A percentile compares a stretch with the other conserved stretches of the same genome.
Conservation (phyloP, 331 rosid species). For the Pyrus hybrid region DNA sequence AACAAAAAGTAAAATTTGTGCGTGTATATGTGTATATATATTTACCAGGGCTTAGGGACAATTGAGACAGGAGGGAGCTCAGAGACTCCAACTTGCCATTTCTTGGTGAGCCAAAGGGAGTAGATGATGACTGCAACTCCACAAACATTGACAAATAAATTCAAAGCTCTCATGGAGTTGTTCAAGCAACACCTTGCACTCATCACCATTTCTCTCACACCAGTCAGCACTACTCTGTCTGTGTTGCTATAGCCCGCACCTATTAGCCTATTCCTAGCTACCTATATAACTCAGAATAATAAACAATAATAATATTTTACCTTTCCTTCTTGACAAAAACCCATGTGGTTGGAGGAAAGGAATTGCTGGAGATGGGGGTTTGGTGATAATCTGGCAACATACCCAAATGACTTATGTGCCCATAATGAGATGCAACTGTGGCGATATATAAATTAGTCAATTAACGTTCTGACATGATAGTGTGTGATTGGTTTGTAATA, state of each 20-base stretch:
- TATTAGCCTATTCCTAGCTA: neutral
- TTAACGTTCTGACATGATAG: neutral
- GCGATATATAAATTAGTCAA: too few species aligned
- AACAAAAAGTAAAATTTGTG: too few species aligned
- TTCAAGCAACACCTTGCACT: constrained; percentile 18
- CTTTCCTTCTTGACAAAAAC: neutral
- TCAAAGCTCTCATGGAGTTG: constrained; percentile 9
- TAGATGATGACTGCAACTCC: constrained; percentile 25
- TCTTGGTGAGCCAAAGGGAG: constrained; percentile 32
- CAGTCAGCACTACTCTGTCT: neutral
- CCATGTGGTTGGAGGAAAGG: neutral
- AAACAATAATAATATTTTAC: too few species aligned
- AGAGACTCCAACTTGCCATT: constrained; percentile 24
- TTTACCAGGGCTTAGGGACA: constrained; percentile 19
- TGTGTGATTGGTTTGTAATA: neutral
- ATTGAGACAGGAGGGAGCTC: neutral
- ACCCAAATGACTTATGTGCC: neutral
- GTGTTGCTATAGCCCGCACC: neutral
- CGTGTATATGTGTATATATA: too few species aligned
- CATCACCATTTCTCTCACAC: constrained; percentile 8
- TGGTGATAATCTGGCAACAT: neutral
- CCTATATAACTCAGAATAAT: neutral
- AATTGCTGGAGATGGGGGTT: neutral
- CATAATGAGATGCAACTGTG: neutral
- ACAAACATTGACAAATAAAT: constrained; percentile 17